Conservation (phyloP, 495 filamentous ascomycete genomes). For the Apiosordaria backusii region DNA sequence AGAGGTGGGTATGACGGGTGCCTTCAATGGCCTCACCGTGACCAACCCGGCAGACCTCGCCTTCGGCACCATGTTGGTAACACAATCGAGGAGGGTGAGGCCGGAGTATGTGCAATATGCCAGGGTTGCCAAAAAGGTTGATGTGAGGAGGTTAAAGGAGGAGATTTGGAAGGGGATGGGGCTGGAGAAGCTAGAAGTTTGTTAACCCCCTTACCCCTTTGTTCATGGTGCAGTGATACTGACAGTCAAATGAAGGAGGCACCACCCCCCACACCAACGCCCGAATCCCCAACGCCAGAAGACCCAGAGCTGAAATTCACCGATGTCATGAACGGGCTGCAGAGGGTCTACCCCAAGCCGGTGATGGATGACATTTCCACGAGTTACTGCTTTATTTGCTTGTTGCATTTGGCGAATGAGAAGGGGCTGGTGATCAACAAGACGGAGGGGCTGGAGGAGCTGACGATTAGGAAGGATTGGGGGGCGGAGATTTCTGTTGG, state of each 20-base stretch:
- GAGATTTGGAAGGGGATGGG: constrained; percentile 93
- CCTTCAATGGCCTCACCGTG: constrained; percentile 47
- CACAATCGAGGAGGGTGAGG: constrained; percentile 71
- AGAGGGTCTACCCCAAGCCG: constrained; percentile 77
- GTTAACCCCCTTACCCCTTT: constrained; percentile 18
- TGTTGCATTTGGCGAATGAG: constrained; percentile 95
- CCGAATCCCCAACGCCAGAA: constrained; percentile 33
- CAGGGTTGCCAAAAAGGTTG: constrained; percentile 97
- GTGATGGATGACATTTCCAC: constrained; percentile 93
- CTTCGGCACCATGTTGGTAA: constrained; percentile 92
- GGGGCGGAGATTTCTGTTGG: constrained; percentile 49
- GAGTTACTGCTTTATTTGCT: constrained; percentile 93
- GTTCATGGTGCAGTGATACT: neutral
- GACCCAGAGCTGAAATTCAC: constrained; percentile 71
- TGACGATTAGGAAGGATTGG: constrained; percentile 56
- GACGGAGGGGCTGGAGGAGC: constrained; percentile 52
- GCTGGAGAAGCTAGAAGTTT: constrained; percentile 48
- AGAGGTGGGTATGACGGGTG: constrained; percentile 45
- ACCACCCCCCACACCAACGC: constrained; percentile 13
- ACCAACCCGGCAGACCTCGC: constrained; percentile 56
- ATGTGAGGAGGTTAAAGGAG: constrained; percentile 88
- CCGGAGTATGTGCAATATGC: constrained; percentile 98
- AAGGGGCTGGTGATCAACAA: constrained; percentile 76
- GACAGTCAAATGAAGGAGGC: constrained; percentile 22
- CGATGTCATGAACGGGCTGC: constrained; percentile 80